Percentiles rank a stretch among this genome's conserved stretches.
Conservation (phyloP, 192 early-diverging fungal species). For the Podila epigama region DNA sequence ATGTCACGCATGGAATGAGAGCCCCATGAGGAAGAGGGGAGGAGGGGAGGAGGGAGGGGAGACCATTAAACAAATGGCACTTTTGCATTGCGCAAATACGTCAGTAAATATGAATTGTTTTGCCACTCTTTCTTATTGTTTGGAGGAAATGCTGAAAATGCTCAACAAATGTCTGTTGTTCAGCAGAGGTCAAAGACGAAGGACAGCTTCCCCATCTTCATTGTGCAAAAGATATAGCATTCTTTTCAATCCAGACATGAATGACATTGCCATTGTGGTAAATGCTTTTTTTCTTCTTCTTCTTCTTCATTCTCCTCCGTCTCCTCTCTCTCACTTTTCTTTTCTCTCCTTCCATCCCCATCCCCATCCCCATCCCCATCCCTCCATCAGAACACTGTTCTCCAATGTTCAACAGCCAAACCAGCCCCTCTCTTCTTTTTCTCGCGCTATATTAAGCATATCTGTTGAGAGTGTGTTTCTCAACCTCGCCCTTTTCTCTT, state of each 20-base stretch:
- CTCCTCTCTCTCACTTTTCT: not conserved
- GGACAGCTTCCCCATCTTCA: not conserved
- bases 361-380: not conserved
- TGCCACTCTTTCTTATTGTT: not conserved
- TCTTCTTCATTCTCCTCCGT: not conserved
- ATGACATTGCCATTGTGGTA: too few relatives aligned
- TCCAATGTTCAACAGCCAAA: too few relatives aligned
- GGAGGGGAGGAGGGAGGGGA: too few relatives aligned
- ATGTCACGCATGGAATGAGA: too few relatives aligned
- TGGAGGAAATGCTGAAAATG: not conserved
- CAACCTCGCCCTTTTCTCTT: too few relatives aligned
- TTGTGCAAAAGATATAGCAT: too few relatives aligned
- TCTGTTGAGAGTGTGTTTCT: too few relatives aligned
- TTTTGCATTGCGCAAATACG: not conserved
- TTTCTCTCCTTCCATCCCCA: not conserved
- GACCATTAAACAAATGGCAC: not conserved
- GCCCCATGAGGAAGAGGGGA: too few relatives aligned
- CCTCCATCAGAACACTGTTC: not conserved
- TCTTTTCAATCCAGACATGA: not conserved
- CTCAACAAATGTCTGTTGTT: not conserved
- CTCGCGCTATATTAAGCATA: too few relatives aligned
- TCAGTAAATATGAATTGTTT: too few relatives aligned
- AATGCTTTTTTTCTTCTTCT: not conserved
- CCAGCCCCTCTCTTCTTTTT: too few relatives aligned
- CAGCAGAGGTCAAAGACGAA: not conserved